Conservation (phyloP, 2,329 filamentous ascomycete genomes). For the Nemania serpens region DNA sequence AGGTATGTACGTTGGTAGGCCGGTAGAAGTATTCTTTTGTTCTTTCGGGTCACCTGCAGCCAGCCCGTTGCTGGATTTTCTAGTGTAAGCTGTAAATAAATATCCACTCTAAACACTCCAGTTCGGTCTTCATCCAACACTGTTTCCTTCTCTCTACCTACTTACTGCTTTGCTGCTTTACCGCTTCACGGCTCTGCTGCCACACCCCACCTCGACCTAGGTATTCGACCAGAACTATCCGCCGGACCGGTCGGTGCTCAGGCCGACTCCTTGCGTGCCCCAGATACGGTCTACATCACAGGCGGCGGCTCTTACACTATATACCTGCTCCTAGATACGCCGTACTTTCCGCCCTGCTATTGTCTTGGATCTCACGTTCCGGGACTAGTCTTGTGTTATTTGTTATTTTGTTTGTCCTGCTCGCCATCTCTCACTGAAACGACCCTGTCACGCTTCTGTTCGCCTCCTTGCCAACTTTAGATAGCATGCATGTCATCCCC, state of each 20-base stretch:
- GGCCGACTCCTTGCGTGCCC: no score
- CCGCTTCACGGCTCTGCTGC: no score
- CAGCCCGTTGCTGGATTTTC: background rate
- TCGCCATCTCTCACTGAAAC: background rate
- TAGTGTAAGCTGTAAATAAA: slow-evolving; percentile 7
- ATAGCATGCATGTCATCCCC: slow-evolving; percentile 18
- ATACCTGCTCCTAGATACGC: no score
- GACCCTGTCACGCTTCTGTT: background rate
- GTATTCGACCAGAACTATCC: background rate
- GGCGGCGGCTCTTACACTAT: no score
- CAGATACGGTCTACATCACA: no score
- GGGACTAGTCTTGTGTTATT: background rate
- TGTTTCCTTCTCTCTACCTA: background rate
- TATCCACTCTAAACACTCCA: slow-evolving; percentile 13
- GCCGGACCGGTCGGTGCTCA: no score
- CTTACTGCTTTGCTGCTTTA: background rate
- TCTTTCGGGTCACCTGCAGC: slow-evolving; percentile 9
- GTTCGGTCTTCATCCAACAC: slow-evolving; percentile 3
- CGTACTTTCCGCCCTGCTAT: no score
- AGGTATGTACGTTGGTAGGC: background rate
- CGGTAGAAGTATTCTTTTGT: slow-evolving; percentile 9
- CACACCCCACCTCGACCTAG: no score
- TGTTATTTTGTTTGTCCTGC: background rate
- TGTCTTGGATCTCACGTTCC: no score
- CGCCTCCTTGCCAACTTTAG: background rate